Percentiles rank a stretch among this genome's conserved stretches.
Evolutionary conservation across 306 rosid genomes (phyloP).

Genomic region (Crotalaria pallida): DNA sequence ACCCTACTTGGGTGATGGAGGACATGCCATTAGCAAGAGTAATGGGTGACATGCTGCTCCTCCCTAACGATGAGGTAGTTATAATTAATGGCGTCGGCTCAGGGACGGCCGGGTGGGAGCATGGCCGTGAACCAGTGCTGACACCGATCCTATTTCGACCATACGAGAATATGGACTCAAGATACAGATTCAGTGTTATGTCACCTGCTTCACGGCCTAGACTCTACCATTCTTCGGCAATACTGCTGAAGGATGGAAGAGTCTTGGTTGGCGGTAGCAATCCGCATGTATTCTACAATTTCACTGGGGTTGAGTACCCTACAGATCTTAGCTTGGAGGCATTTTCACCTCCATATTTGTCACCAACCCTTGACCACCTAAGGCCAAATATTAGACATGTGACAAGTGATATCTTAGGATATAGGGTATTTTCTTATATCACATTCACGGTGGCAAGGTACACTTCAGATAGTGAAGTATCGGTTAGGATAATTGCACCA

Average conservation of each 20-base stretch:
- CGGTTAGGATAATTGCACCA: conserved; percentile 58
- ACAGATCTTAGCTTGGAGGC: conserved; percentile 77
- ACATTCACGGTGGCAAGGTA: conserved; percentile 28
- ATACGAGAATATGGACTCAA: not conserved
- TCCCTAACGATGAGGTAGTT: conserved; percentile 56
- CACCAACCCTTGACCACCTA: not conserved
- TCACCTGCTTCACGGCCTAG: conserved; percentile 40
- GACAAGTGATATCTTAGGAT: conserved; percentile 24
- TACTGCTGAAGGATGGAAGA: conserved; percentile 51
- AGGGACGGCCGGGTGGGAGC: conserved; percentile 84
- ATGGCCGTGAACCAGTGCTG: conserved; percentile 35
- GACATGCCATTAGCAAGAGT: conserved; percentile 64
- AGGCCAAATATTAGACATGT: conserved; percentile 37
- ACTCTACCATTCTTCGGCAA: conserved; percentile 62
- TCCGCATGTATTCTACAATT: conserved; percentile 54
- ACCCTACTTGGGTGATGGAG: conserved; percentile 62
- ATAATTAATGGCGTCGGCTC: conserved; percentile 50
- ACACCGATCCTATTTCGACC: conserved; percentile 43
- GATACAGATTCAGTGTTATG: conserved; percentile 35
- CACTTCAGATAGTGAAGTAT: conserved; percentile 19
- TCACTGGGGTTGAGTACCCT: conserved; percentile 52
- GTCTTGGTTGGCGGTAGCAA: conserved; percentile 75
- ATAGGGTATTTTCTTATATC: conserved; percentile 22
- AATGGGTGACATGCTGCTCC: conserved; percentile 70
- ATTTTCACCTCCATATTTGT: conserved; percentile 64